These are phyloP conservation scores for Leccinum huronense DNA, from an alignment of 1,284 basidiomycete genomes.

Conservation along the genomic window DNA sequence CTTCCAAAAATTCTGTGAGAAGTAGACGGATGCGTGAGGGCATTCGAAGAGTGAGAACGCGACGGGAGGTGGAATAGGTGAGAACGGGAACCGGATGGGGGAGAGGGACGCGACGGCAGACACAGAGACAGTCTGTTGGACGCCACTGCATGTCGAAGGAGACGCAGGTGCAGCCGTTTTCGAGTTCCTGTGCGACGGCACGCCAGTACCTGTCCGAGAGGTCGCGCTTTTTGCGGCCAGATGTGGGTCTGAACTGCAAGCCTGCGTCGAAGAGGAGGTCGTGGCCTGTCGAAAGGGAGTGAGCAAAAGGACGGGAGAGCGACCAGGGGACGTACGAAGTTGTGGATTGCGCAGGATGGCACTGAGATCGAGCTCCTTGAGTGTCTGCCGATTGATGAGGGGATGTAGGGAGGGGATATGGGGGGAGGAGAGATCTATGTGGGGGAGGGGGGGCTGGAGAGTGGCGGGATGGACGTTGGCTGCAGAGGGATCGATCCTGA, in stretches of 20 bases:
- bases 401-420: constrained; percentile 71
- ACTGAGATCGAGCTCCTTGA: constrained; percentile 83
- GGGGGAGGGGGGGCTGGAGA: constrained; percentile 28
- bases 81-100: constrained; percentile 44
- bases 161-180: constrained; percentile 81
- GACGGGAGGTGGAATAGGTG: constrained; percentile 43
- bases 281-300: constrained; percentile 56
- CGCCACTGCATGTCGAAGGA: constrained; percentile 63
- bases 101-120: constrained; percentile 45
- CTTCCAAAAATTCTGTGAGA: constrained; percentile 76
- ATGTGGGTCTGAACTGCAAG: constrained; percentile 70
- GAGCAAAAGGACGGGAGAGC: constrained; percentile 10
- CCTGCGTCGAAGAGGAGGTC: constrained; percentile 87
- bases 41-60: constrained; percentile 59
- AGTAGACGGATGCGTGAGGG: constrained; percentile 76
- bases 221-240: constrained; percentile 71
- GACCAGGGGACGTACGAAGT: constrained; percentile 60
- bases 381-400: constrained; percentile 78
- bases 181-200: constrained; percentile 76
- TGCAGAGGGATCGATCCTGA: constrained; percentile 30
- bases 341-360: constrained; percentile 88
- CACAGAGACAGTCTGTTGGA: constrained; percentile 60
- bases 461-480: constrained; percentile 14
- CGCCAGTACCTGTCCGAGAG: constrained; percentile 83
- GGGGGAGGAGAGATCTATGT: constrained; percentile 54